Conservation (phyloP, 108 stramenopile genomes). For the Pseudonitzschia pungens region DNA sequence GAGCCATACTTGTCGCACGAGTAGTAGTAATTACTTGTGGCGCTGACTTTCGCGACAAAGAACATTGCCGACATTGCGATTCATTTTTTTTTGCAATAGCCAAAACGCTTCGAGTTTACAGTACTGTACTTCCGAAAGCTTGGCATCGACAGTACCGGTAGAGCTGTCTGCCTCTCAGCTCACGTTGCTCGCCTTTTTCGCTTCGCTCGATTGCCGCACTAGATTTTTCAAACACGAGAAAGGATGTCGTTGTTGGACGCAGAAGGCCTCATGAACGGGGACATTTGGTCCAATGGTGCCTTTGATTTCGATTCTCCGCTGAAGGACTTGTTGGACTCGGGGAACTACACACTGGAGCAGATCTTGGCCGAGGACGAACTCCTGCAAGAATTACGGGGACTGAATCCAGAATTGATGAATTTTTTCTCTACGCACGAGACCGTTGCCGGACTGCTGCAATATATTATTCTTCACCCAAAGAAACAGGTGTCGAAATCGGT, state of each 20-base stretch:
- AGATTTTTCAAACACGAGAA: not conserved
- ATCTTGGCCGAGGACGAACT: slow-evolving; percentile 93
- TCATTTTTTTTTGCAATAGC: too few species aligned
- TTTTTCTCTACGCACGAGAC: slow-evolving; percentile 77
- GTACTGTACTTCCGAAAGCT: too few species aligned
- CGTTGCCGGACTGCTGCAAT: slow-evolving; percentile 75
- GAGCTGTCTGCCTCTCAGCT: too few species aligned
- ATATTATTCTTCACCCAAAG: slow-evolving; percentile 40
- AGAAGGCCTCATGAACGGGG: slow-evolving; percentile 36
- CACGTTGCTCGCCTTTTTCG: too few species aligned
- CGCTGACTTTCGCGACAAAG: too few species aligned
- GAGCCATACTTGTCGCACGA: too few species aligned
- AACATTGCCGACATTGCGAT: too few species aligned
- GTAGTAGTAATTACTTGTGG: too few species aligned
- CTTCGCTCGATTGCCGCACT: too few species aligned
- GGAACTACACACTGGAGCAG: slow-evolving; percentile 75
- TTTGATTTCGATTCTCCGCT: slow-evolving; percentile 66
- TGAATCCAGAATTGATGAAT: slow-evolving; percentile 81
- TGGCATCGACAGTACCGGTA: too few species aligned
- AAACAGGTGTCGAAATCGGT: not conserved
- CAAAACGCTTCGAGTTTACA: too few species aligned
- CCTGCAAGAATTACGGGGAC: slow-evolving; percentile 89
- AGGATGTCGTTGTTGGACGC: slow-evolving; percentile 46
- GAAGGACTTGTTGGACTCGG: slow-evolving; percentile 86
- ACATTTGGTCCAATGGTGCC: slow-evolving; percentile 80